Percentiles rank a stretch among this genome's conserved stretches.
phyloP scores from a whole-genome alignment of 2,329 filamentous ascomycete species.

The Paecilomyces dactylethromorphus region DNA sequence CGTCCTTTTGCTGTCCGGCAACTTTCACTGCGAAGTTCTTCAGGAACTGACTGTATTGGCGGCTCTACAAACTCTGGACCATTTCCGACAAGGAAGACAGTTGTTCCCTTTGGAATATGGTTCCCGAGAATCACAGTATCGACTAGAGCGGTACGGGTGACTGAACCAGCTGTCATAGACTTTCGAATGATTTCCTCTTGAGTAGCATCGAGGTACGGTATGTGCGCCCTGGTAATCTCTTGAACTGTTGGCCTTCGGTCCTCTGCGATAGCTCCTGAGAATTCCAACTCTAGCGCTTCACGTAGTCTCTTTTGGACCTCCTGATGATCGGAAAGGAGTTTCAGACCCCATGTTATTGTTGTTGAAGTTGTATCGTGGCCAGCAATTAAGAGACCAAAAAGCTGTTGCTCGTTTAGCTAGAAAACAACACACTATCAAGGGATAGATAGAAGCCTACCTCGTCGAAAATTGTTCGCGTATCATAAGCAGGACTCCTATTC shows the following conservation, averaged over 20 bases:
- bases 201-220: conserved; percentile 38
- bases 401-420: no score
- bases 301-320: conserved; percentile 31
- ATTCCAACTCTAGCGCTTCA: conserved; percentile 17
- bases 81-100: conserved; percentile 17
- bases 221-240: conserved; percentile 22
- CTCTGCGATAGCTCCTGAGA: conserved; percentile 13
- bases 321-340: conserved; percentile 29
- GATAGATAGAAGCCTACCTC: no score
- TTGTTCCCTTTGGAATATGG: conserved; percentile 33
- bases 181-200: conserved; percentile 37
- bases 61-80: conserved; percentile 23
- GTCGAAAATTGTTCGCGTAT: no score
- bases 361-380: conserved; percentile 44
- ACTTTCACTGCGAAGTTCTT: neutral
- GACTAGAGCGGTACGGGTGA: conserved; percentile 22
- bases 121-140: conserved; percentile 39
- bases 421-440: no score
- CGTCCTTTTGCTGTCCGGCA: neutral
- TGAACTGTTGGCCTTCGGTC: conserved; percentile 17
- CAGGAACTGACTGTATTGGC: conserved; percentile 12
- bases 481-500: no score
- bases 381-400: conserved; percentile 30
- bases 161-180: conserved; percentile 15
- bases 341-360: conserved; percentile 36